Percentiles rank a stretch among this genome's conserved stretches.
Evolutionary conservation across 352 stramenopile species (phyloP).

Genomic region (Nothophytophthora sp.): DNA sequence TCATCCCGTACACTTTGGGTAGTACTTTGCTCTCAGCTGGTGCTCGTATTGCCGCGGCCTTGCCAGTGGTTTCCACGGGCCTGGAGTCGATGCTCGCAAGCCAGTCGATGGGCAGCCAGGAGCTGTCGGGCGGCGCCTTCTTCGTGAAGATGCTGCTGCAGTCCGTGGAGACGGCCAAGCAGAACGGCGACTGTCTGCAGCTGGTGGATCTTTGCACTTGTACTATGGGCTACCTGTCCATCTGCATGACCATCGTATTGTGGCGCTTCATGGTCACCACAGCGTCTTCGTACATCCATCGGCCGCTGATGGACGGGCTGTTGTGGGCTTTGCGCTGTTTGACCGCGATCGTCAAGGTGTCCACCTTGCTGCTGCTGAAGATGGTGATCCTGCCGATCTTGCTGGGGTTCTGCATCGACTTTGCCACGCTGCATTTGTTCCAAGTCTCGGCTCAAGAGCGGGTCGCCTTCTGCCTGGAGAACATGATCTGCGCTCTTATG

Average conservation of each 20-base stretch:
- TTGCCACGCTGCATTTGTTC: constrained; percentile 92
- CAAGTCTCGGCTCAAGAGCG: constrained; percentile 73
- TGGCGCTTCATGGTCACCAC: constrained; percentile 87
- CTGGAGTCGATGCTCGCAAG: constrained; percentile 21
- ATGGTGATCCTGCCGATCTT: constrained; percentile 97
- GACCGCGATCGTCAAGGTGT: constrained; percentile 93
- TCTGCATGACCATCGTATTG: constrained; percentile 83
- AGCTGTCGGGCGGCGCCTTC: constrained; percentile 32
- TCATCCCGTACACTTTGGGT: constrained; percentile 95
- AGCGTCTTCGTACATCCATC: constrained; percentile 83
- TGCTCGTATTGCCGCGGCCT: constrained; percentile 54
- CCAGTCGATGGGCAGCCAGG: constrained; percentile 20
- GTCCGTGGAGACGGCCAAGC: constrained; percentile 57
- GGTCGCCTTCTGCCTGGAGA: constrained; percentile 78
- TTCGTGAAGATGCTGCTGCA: constrained; percentile 56
- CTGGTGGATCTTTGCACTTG: constrained; percentile 87
- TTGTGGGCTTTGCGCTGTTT: constrained; percentile 81
- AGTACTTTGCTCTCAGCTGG: constrained; percentile 85
- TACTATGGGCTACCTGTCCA: constrained; percentile 74
- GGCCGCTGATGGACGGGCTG: constrained; percentile 77
- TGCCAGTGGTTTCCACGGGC: constrained; percentile 37
- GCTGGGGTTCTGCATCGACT: constrained; percentile 94
- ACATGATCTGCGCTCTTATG: constrained; percentile 92
- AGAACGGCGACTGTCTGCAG: constrained; percentile 78
- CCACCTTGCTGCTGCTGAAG: constrained; percentile 95